phyloP scores from a whole-genome alignment of 1,284 basidiomycete genomes.

The Caloboletus firmus region DNA sequence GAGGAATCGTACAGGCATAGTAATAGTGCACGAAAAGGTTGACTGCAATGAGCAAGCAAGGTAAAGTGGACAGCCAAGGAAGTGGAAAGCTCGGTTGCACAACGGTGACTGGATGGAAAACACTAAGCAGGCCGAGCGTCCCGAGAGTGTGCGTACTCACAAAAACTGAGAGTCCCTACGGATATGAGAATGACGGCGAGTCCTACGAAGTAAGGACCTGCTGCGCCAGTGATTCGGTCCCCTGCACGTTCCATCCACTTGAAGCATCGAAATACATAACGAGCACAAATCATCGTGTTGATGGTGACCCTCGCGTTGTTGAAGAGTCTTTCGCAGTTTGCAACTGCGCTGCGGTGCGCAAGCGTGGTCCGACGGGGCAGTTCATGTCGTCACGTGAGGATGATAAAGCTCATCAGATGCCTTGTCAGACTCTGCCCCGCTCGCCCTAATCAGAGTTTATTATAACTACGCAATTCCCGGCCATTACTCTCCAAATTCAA shows the following conservation, averaged over 20 bases:
- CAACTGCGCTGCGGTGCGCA: not conserved
- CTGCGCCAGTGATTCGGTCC: slow-evolving; percentile 83
- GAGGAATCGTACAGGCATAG: slow-evolving; percentile 74
- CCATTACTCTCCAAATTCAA: not conserved
- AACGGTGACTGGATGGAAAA: slow-evolving; percentile 60
- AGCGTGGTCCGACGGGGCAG: not conserved
- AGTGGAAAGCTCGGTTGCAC: slow-evolving; percentile 57
- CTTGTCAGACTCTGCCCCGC: no score
- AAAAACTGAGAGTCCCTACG: slow-evolving; percentile 75
- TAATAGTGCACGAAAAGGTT: slow-evolving; percentile 86
- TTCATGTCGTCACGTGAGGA: not conserved
- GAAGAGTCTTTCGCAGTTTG: not conserved
- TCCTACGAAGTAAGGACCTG: slow-evolving; percentile 86
- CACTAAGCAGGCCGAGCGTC: not conserved
- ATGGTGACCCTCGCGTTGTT: not conserved
- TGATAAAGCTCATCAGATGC: no score
- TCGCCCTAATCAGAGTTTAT: no score
- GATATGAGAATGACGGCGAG: slow-evolving; percentile 74
- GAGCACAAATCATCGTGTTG: slow-evolving; percentile 48
- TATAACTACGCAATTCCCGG: no score
- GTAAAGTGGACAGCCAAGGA: slow-evolving; percentile 57
- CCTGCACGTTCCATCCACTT: slow-evolving; percentile 74
- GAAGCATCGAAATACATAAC: slow-evolving; percentile 82
- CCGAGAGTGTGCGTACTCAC: slow-evolving; percentile 48
- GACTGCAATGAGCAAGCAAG: slow-evolving; percentile 71